These are phyloP conservation scores for Syzygium malaccense DNA, from an alignment of 441 rosid species.

Conservation along the genomic window DNA sequence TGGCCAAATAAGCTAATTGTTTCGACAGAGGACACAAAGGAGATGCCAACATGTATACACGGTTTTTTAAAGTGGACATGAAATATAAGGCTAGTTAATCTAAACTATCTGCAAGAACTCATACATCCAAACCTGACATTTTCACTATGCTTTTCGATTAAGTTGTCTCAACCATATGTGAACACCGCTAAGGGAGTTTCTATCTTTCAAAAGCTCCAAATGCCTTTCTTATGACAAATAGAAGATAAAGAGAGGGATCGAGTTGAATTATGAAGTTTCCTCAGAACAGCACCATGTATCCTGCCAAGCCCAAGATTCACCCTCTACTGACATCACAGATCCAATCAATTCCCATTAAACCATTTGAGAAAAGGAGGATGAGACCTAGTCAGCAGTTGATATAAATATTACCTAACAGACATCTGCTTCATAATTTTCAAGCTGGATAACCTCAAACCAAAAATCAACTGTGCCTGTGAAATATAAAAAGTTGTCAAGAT, in stretches of 20 bases:
- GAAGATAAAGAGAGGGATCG: not conserved
- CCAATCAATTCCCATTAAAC: not conserved
- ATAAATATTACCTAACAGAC: conserved; percentile 58
- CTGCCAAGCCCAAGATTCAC: not conserved
- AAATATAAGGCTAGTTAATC: not conserved
- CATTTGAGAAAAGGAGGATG: not conserved
- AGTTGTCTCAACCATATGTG: not conserved
- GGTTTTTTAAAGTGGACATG: not conserved
- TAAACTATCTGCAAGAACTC: not conserved
- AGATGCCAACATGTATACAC: not conserved
- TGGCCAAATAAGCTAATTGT: not conserved
- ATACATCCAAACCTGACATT: not conserved
- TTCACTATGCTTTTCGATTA: not conserved
- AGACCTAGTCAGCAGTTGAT: not conserved
- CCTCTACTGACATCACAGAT: not conserved
- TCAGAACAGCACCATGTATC: not conserved
- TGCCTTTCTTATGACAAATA: not conserved
- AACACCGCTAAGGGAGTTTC: not conserved
- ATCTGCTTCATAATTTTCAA: conserved; percentile 74
- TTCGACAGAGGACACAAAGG: not conserved
- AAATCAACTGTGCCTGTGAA: conserved; percentile 39
- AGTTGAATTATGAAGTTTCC: not conserved
- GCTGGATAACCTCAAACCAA: conserved; percentile 82
- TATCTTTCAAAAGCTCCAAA: not conserved
- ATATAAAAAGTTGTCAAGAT: not conserved